Base-by-base conservation (phyloP, 108 stramenopile genomes). In the Nitzschia sp. region DNA sequence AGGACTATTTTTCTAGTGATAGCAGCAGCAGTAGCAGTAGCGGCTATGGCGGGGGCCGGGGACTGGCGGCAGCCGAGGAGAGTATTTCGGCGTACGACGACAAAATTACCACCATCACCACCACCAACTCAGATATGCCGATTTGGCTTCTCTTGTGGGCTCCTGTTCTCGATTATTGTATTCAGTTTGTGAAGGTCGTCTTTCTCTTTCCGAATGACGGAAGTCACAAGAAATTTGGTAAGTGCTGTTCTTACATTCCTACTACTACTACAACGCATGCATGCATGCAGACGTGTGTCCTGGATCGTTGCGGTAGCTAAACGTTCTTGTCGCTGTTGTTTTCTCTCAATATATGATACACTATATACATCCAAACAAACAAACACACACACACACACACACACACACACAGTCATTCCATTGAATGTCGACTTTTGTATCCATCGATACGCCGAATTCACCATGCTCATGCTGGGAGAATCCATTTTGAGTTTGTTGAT, bases 401-500 rank as follows among this genome's bases (percentile, higher is more conserved):
- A n/a, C n/a, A n/a, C n/a, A n/a, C n/a, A n/a, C 29, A 17, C 25
- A 55, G 63, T 33, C 5, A 62, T 56, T 17, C 44, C 54, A 0
- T 71, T 86, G 67, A 84, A 90, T 59, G 72, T 86, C 13, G 80
- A 88, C 28, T 88, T 80, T 69, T 45, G 56, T 50, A 86, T 85
- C 27, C 90, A 91, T 73, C 77, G 90, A 0, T 77, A 85, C 38
- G 87, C 83, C 35, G 90, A 91, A 60, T 91, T 83, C 85, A 80
- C 56, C 28, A 80, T 88, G 83, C 68, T 91, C n/a, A 83, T 91
- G 84, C 67, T 91, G 23, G 90, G 90, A 0, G 90, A 91, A 54
- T 67, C 75, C 22, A 57, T 91, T 11, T 34, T 91, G 59, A 70
- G 68, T 22, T 65, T 91, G 25, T 56, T 91, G 21, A 80, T 91